These are phyloP conservation scores for Phaeotremella fagi DNA, from an alignment of 768 basidiomycete genomes.

Conservation along the genomic window DNA sequence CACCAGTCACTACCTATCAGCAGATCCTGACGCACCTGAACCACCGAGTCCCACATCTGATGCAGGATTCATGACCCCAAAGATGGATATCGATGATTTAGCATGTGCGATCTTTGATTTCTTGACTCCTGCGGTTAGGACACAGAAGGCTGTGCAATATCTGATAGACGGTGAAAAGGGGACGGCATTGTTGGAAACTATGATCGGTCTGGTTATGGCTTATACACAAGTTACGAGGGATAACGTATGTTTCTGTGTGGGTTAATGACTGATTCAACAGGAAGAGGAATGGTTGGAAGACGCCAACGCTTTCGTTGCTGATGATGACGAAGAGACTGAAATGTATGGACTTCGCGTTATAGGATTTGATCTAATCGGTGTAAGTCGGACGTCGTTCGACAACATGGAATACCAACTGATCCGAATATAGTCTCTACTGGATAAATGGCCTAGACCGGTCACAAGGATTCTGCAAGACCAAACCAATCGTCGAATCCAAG, in stretches of 20 bases:
- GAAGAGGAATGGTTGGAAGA: constrained; percentile 87
- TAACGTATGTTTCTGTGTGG: constrained; percentile 56
- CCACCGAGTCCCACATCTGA: constrained; percentile 52
- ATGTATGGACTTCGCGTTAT: constrained; percentile 76
- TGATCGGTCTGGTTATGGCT: constrained; percentile 54
- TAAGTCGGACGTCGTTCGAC: constrained; percentile 44
- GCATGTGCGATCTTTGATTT: constrained; percentile 78
- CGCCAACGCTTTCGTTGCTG: constrained; percentile 85
- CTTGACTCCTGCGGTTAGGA: constrained; percentile 60
- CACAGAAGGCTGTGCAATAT: constrained; percentile 59
- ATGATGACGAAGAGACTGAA: constrained; percentile 88
- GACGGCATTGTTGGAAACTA: constrained; percentile 17
- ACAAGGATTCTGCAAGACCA: constrained; percentile 55
- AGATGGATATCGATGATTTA: constrained; percentile 67
- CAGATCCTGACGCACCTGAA: constrained; percentile 51
- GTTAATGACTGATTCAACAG: constrained; percentile 51
- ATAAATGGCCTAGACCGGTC: constrained; percentile 43
- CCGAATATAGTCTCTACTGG: constrained; percentile 43
- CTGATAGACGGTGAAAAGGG: constrained; percentile 54
- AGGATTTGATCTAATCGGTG: constrained; percentile 75
- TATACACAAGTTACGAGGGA: constrained; percentile 85
- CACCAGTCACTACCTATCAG: constrained; percentile 47
- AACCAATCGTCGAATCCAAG: constrained; percentile 57
- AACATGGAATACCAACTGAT: neutral
- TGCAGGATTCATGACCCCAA: constrained; percentile 51